Conservation (phyloP, 179 eudicot genomes). For the Patellifolia procumbens region DNA sequence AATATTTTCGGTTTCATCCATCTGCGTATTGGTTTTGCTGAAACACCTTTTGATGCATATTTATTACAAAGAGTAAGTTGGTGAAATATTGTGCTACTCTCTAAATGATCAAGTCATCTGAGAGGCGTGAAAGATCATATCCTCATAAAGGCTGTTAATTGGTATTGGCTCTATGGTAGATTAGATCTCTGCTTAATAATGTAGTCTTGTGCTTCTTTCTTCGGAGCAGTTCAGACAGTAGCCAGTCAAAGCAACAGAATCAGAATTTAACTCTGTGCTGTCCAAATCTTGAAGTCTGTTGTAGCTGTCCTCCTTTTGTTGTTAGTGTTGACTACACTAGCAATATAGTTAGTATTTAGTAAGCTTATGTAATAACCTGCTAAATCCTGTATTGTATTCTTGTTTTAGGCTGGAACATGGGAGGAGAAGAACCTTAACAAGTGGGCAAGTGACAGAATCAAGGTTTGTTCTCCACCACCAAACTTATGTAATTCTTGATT, state of each 20-base stretch:
- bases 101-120: too few species aligned
- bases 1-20: too few species aligned
- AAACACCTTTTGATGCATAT: too few species aligned
- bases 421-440: slow-evolving; percentile 91
- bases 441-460: slow-evolving; percentile 85
- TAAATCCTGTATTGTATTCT: slow-evolving; percentile 6
- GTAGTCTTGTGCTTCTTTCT: not conserved
- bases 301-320: not conserved
- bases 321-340: not conserved
- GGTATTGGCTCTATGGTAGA: not conserved
- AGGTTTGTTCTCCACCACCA: slow-evolving; percentile 48
- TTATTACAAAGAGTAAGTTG: too few species aligned
- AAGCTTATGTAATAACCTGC: too few species aligned
- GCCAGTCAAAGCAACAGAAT: not conserved
- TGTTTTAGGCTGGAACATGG: slow-evolving; percentile 95
- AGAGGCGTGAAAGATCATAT: not conserved
- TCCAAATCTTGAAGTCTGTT: not conserved
- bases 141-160: not conserved
- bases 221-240: not conserved
- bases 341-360: not conserved
- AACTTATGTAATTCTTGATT: not conserved
- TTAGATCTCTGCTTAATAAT: not conserved
- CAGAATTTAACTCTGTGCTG: too few species aligned
- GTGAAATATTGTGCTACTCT: not conserved
- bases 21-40: not conserved